These are phyloP conservation scores for Aspergillus carlsbadensis DNA, from an alignment of 495 filamentous ascomycete species.

Conservation along the genomic window DNA sequence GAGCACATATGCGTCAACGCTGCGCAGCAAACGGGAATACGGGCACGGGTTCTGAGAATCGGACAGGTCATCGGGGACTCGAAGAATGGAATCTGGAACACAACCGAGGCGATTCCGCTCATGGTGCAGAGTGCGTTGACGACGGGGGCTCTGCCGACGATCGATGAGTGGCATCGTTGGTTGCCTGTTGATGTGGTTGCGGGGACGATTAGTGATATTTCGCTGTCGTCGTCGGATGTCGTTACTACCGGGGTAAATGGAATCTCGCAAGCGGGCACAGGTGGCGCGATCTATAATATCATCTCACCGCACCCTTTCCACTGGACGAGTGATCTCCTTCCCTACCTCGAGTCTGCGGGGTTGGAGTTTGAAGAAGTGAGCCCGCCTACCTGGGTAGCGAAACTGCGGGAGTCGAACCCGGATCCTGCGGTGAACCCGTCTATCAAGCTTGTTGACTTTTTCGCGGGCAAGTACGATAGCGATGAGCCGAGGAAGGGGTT, in stretches of 20 bases:
- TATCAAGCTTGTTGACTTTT: slow-evolving; percentile 48
- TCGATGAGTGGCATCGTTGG: slow-evolving; percentile 40
- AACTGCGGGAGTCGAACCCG: slow-evolving; percentile 20
- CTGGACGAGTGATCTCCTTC: slow-evolving; percentile 30
- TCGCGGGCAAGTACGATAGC: slow-evolving; percentile 25
- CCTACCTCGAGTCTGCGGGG: slow-evolving; percentile 17
- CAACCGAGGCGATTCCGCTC: slow-evolving; percentile 61
- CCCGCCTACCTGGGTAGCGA: slow-evolving; percentile 20
- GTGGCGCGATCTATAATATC: slow-evolving; percentile 26
- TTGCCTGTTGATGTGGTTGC: slow-evolving; percentile 22
- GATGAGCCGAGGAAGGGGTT: slow-evolving; percentile 4
- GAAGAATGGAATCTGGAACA: slow-evolving; percentile 57
- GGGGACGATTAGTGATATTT: slow-evolving; percentile 17
- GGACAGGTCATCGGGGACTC: slow-evolving; percentile 61
- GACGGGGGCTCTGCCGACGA: slow-evolving; percentile 50
- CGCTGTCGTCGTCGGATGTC: slow-evolving; percentile 4
- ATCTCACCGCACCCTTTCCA: slow-evolving; percentile 25
- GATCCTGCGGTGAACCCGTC: slow-evolving; percentile 40
- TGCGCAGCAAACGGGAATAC: slow-evolving; percentile 29
- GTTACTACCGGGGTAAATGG: not conserved
- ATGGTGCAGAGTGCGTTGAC: slow-evolving; percentile 50
- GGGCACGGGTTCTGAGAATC: slow-evolving; percentile 46
- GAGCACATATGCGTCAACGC: slow-evolving; percentile 50
- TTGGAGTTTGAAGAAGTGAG: slow-evolving; percentile 22
- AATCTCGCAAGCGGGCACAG: not conserved